Base-by-base conservation (phyloP, 805 yeast species). In the Jamesozyma hellenica region DNA sequence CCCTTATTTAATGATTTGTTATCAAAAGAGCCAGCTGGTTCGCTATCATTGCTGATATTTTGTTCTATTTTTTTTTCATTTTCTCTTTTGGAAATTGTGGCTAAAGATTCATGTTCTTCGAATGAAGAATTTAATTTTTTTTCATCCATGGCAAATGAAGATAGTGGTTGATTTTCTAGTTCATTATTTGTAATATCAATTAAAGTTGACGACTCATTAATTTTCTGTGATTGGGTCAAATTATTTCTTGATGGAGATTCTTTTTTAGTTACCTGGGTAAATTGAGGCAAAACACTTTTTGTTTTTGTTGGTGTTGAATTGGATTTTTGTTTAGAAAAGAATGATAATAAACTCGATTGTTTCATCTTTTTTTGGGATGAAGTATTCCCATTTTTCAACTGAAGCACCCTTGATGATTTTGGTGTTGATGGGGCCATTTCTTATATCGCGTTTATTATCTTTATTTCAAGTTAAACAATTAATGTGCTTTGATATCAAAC, bases 271-370 rank as follows among this genome's bases (percentile, higher is more conserved):
- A 13, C 7, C 17, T 31, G 34, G 12, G 34, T 15, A 7, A 25
- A 31, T 12, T 31, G 19, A 31, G 37, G 5, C 8, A 26, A 8
- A 8, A 21, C 8, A 6, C 8, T 8, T 6, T 21, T 29, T 17
- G 28, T 36, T 18, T 33, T 35, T 2, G 14, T 41, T 16, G 46
- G 36, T 13, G 45, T 33, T 9, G 42, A 34, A 10, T 39, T 23
- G 13, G 53, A 36, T 5, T 21, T 21, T 32, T 51, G 49, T 44
- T 60, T 56, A 13, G 58, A 48, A 49, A 63, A 58, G 49, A 62
- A 61, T 11, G 62, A 56, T 35, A 64, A 49, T 26, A 64, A 42
- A 11, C 60, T 50, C 4, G 66, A 54, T 46, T 65, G 68, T 37
- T 64, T 63, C 55, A 59, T 49, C 34, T 56, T 61, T 47, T 55